Conservation (phyloP, 2,329 filamentous ascomycete species). For the Sporothrix dimorphospora region DNA sequence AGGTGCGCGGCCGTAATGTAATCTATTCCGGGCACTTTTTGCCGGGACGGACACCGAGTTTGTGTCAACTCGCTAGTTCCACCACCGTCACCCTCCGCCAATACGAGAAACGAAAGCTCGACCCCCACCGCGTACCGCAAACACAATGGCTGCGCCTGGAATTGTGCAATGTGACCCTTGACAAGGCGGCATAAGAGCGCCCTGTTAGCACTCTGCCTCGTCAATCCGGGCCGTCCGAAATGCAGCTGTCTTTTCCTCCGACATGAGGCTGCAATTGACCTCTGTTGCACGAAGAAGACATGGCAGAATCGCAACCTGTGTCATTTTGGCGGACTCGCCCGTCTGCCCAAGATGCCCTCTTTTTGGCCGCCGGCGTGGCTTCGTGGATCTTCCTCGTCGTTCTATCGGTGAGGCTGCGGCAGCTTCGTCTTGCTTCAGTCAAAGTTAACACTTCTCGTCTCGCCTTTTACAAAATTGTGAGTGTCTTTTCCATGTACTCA, state of each 20-base stretch:
- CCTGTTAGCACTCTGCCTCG: background rate
- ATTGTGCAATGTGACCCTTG: slow-evolving; percentile 16
- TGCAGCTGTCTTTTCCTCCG: background rate
- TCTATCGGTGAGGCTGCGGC: slow-evolving; percentile 20
- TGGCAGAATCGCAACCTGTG: background rate
- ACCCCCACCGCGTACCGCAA: background rate
- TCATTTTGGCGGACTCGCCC: background rate
- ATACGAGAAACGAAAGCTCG: slow-evolving; percentile 6
- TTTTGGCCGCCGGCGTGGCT: background rate
- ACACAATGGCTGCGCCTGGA: background rate
- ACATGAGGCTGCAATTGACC: background rate
- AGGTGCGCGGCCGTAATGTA: background rate
- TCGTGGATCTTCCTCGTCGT: slow-evolving; percentile 11
- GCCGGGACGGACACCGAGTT: background rate
- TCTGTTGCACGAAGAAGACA: background rate
- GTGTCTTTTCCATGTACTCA: background rate
- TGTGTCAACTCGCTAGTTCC: background rate
- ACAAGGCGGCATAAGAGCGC: background rate
- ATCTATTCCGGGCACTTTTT: slow-evolving; percentile 8
- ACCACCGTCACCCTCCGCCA: background rate
- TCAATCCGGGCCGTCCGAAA: background rate
- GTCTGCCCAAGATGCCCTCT: background rate
- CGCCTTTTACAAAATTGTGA: slow-evolving; percentile 19
- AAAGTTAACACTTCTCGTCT: background rate
- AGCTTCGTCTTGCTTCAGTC: slow-evolving; percentile 18